These are phyloP conservation scores for Amanita exitialis DNA, from an alignment of 768 basidiomycete species.

Conservation along the genomic window DNA sequence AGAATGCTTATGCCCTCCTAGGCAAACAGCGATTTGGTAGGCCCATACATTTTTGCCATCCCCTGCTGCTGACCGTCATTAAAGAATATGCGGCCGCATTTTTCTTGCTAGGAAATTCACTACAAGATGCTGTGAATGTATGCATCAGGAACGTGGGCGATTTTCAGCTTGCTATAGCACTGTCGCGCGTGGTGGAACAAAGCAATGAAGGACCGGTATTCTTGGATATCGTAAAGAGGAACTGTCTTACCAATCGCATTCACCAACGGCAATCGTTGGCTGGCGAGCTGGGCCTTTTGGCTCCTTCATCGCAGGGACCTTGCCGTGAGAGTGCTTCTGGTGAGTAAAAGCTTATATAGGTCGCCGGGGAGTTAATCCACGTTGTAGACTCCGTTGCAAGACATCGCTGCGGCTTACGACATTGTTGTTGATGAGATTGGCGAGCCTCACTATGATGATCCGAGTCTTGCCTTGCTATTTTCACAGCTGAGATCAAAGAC, in stretches of 20 bases:
- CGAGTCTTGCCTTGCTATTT: constrained; percentile 84
- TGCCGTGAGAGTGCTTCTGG: constrained; percentile 83
- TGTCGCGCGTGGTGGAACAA: constrained; percentile 79
- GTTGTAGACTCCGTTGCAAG: constrained; percentile 62
- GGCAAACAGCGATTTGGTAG: constrained; percentile 87
- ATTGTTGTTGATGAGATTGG: constrained; percentile 57
- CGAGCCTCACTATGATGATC: constrained; percentile 88
- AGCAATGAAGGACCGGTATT: constrained; percentile 76
- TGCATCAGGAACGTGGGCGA: constrained; percentile 83
- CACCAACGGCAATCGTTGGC: constrained; percentile 80
- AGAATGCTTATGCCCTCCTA: constrained; percentile 91
- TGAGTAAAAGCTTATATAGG: constrained; percentile 27
- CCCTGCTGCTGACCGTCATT: neutral
- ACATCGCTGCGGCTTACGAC: constrained; percentile 51
- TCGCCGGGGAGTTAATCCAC: neutral
- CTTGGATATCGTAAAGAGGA: constrained; percentile 53
- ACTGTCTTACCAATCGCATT: constrained; percentile 82
- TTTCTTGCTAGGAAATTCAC: constrained; percentile 81
- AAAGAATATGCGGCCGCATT: constrained; percentile 98
- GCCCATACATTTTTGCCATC: constrained; percentile 16
- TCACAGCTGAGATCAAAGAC: constrained; percentile 85
- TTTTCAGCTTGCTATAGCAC: constrained; percentile 81
- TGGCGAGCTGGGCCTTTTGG: constrained; percentile 97
- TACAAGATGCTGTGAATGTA: constrained; percentile 88
- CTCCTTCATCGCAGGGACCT: constrained; percentile 78